phyloP scores from a whole-genome alignment of 2,329 filamentous ascomycete genomes.

The Sporothrix sp. region DNA sequence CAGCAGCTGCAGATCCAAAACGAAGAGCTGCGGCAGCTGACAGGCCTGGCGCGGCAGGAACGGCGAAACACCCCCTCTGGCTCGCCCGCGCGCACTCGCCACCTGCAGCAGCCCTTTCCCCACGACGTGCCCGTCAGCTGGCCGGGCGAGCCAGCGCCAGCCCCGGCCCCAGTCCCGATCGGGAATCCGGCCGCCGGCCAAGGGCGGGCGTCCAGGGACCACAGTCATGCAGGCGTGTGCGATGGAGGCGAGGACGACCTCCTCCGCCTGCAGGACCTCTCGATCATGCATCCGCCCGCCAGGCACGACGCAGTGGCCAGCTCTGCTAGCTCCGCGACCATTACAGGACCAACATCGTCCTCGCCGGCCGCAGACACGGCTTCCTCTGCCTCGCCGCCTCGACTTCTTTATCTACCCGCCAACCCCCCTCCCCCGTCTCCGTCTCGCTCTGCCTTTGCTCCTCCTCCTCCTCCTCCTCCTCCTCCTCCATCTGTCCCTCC shows the following conservation, averaged over 20 bases:
- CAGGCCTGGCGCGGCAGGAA: not conserved
- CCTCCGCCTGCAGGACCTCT: slow-evolving; percentile 25
- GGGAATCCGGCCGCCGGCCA: not conserved
- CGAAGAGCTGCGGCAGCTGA: not conserved
- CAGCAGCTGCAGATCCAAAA: not conserved
- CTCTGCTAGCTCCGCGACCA: slow-evolving; percentile 14
- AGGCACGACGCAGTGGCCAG: slow-evolving; percentile 1
- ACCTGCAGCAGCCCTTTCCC: slow-evolving; percentile 2
- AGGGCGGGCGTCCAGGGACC: not conserved
- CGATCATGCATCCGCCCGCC: slow-evolving; percentile 19
- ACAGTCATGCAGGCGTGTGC: not conserved
- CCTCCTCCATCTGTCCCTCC: not conserved
- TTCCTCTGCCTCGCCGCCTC: slow-evolving; percentile 4
- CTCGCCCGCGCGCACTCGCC: not conserved
- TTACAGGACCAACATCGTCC: slow-evolving; percentile 8
- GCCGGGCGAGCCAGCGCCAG: not conserved
- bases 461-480: not conserved
- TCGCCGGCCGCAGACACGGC: not conserved
- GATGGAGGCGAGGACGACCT: slow-evolving; percentile 27
- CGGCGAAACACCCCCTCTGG: no score
- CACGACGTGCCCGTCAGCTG: slow-evolving; percentile 5
- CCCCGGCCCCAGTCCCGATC: not conserved
- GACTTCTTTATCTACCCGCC: slow-evolving; percentile 10
- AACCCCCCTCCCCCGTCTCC: slow-evolving; percentile 7
- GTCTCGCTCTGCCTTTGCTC: not conserved